phyloP scores from a whole-genome alignment of 2,329 filamentous ascomycete species.

The Epichloe bromicola region DNA sequence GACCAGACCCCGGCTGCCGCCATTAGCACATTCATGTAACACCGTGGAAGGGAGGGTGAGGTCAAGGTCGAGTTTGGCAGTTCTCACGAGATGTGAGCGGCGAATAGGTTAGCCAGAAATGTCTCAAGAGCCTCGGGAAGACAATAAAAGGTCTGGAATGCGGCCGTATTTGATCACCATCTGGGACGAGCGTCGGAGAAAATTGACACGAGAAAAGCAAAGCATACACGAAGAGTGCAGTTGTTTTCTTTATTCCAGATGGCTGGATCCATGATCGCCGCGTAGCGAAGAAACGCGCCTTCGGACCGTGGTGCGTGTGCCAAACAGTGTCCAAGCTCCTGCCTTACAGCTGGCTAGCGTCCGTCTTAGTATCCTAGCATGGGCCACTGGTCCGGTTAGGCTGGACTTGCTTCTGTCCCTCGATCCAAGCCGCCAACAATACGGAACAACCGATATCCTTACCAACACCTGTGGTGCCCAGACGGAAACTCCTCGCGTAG shows the following conservation, averaged over 20 bases:
- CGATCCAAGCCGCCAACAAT: background rate
- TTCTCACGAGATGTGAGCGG: too few relatives aligned
- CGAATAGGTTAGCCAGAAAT: background rate
- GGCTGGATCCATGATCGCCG: background rate
- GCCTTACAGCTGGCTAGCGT: background rate
- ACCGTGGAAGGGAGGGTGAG: too few relatives aligned
- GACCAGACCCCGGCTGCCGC: too few relatives aligned
- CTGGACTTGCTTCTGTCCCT: background rate
- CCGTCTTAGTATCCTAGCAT: background rate
- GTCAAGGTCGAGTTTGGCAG: too few relatives aligned
- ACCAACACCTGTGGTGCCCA: background rate
- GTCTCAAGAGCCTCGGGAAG: background rate
- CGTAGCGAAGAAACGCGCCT: background rate
- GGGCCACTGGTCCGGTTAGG: background rate
- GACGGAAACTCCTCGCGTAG: constrained; percentile 1
- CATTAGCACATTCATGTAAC: too few relatives aligned
- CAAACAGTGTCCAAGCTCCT: background rate
- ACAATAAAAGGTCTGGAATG: background rate
- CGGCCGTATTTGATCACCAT: background rate
- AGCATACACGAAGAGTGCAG: background rate
- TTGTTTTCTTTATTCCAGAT: background rate
- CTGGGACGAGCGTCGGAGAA: too few relatives aligned
- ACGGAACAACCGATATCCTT: background rate
- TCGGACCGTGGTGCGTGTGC: background rate
- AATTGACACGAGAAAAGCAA: background rate